Base-by-base conservation (phyloP, 176 grass and related monocot genomes). In the Musa troglodytarum region DNA sequence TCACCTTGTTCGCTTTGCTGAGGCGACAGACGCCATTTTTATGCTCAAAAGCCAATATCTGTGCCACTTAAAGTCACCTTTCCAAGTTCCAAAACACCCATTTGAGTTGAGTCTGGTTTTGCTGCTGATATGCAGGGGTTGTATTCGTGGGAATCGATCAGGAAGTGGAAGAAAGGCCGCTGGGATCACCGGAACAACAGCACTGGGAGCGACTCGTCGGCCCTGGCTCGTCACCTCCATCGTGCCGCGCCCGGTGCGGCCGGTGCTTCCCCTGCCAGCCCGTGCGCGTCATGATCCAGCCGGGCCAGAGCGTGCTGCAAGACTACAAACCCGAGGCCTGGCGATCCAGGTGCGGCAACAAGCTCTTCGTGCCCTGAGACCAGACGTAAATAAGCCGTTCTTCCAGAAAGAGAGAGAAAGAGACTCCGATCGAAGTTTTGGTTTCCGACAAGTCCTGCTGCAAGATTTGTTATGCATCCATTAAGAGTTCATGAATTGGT, bases 271-370 rank as follows among this genome's bases (percentile, higher is more conserved):
- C 86, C 13, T 91, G 88, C 79, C 80, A 34, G 26, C 26, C 87
- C 9, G 83, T 89, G 28, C 87, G 81, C 51, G 92, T 92, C 56
- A 78, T 87, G 22, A 87, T 96, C 80, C 92, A 96, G 22, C 84
- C 89, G 0, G 87, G 84, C 16, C 25, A 75, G 8, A 70, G 65
- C 14, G 15, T 68, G 4, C 89, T 86, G 52, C 80, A 80, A 82
- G 92, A 96, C 80, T 96, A 96, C 89, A 92, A 96, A 82, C 92
- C 92, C 16, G 88, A 89, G 73, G 92, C 88, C 23, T 96, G 92
- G 92, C 82, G 92, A 54, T 96, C 89, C 80, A 81, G 89, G 83
- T 96, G 92, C 77, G 85, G 89, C 71, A 65, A 81, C 34, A 84
- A 96, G 82, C 84, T 96, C 71, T 96, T 84, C 92, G 82, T 89